Conservation (phyloP, 179 eudicot species). For the Carnegiea gigantea region DNA sequence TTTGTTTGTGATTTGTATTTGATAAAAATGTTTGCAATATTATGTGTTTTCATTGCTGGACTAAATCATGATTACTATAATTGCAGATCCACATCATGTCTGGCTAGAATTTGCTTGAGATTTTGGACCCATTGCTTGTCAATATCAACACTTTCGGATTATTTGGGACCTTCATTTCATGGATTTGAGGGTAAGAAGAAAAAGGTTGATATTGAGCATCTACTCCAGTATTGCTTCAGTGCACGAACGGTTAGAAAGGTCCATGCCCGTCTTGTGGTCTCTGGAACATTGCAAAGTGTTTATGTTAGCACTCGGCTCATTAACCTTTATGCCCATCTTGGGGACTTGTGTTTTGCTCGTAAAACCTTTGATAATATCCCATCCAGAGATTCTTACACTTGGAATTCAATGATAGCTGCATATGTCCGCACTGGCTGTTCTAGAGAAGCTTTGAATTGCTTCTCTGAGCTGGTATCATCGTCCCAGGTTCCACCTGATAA, state of each 20-base stretch:
- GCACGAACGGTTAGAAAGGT: slow-evolving; percentile 28
- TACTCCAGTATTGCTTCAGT: slow-evolving; percentile 37
- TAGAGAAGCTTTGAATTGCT: slow-evolving; percentile 36
- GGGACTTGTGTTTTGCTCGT: slow-evolving; percentile 38
- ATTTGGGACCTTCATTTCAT: slow-evolving; percentile 20
- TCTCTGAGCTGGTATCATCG: slow-evolving; percentile 30
- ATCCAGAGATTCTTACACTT: slow-evolving; percentile 44
- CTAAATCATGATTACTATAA: slow-evolving; percentile 5
- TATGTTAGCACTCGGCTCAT: slow-evolving; percentile 45
- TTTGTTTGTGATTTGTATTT: too few species aligned
- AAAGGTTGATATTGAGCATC: slow-evolving; percentile 36
- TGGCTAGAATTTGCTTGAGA: slow-evolving; percentile 23
- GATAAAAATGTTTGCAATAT: neutral
- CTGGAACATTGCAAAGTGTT: slow-evolving; percentile 40
- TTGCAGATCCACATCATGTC: slow-evolving; percentile 35
- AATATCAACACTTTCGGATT: slow-evolving; percentile 27
- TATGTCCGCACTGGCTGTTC: slow-evolving; percentile 38
- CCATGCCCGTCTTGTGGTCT: slow-evolving; percentile 47
- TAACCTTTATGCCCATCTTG: slow-evolving; percentile 45
- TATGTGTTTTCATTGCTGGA: slow-evolving; percentile 13
- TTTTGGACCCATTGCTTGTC: slow-evolving; percentile 23
- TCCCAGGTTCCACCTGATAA: slow-evolving; percentile 43
- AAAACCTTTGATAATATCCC: slow-evolving; percentile 32
- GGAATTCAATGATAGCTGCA: slow-evolving; percentile 54
- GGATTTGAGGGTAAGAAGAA: slow-evolving; percentile 24